These are phyloP conservation scores for Sarocladium kiliense DNA, from an alignment of 2,329 filamentous ascomycete genomes.

Conservation along the genomic window DNA sequence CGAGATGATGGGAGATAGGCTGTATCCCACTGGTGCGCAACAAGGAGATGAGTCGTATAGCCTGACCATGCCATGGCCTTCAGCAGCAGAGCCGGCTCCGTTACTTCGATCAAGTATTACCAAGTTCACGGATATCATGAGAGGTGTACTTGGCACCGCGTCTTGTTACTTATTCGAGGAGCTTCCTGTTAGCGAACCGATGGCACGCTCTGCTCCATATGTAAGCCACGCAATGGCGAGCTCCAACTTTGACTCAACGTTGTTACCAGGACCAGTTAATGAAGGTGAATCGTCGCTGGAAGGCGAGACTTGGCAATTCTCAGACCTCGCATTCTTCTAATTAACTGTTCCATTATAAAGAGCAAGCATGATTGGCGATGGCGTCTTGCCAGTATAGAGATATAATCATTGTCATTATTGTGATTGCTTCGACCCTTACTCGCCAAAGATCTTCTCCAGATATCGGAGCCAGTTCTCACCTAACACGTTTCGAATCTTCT, in stretches of 20 bases:
- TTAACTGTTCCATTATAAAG: not conserved
- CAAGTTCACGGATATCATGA: not conserved
- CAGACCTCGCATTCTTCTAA: not conserved
- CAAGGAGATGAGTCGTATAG: not conserved
- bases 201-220: not conserved
- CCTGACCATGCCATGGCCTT: not conserved
- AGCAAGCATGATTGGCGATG: no score
- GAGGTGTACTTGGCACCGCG: not conserved
- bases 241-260: not conserved
- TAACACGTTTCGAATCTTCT: conserved; percentile 32
- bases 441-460: conserved; percentile 25
- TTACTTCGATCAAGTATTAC: not conserved
- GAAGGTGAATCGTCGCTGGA: not conserved
- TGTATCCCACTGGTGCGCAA: not conserved
- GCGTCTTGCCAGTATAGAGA: no score
- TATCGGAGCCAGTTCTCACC: conserved; percentile 34
- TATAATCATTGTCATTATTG: no score
- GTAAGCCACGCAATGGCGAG: not conserved
- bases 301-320: not conserved
- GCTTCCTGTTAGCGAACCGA: not conserved
- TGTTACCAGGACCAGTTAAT: not conserved
- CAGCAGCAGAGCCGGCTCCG: not conserved
- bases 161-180: not conserved
- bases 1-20: not conserved
- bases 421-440: not conserved